Conservation (phyloP, 2,329 filamentous ascomycete species). For the Epichloe gansuensis region DNA sequence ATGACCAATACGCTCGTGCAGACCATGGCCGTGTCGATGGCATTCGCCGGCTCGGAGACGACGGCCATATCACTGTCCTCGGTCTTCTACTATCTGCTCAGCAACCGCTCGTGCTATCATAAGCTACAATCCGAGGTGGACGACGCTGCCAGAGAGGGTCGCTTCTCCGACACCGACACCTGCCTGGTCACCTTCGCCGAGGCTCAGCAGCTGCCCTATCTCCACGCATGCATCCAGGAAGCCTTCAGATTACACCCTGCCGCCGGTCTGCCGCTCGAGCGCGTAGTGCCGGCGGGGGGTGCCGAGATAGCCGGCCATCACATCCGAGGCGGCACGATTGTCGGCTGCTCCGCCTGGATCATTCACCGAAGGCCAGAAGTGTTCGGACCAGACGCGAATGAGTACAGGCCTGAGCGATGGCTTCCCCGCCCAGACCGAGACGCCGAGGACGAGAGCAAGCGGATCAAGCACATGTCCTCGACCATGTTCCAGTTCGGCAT, state of each 20-base stretch:
- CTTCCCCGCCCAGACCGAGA: conserved; percentile 10
- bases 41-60: conserved; percentile 34
- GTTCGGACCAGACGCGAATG: conserved; percentile 20
- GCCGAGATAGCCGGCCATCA: conserved; percentile 21
- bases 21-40: conserved; percentile 60
- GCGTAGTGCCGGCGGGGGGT: conserved; percentile 32
- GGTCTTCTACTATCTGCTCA: conserved; percentile 31
- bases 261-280: conserved; percentile 32
- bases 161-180: background rate
- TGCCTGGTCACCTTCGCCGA: conserved; percentile 24
- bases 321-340: conserved; percentile 19
- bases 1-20: conserved; percentile 59
- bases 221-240: conserved; percentile 42
- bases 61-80: conserved; percentile 33
- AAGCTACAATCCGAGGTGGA: conserved; percentile 15
- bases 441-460: background rate
- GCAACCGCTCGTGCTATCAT: conserved; percentile 12
- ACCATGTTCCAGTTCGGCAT: conserved; percentile 21
- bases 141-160: background rate
- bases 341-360: conserved; percentile 25
- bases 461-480: background rate
- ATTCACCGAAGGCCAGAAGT: conserved; percentile 17
- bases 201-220: conserved; percentile 32
- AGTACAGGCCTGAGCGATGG: conserved; percentile 30
- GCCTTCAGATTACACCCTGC: conserved; percentile 36